Base-by-base conservation (phyloP, 176 grass and related monocot species). In the Rhynchospora tenuis region DNA sequence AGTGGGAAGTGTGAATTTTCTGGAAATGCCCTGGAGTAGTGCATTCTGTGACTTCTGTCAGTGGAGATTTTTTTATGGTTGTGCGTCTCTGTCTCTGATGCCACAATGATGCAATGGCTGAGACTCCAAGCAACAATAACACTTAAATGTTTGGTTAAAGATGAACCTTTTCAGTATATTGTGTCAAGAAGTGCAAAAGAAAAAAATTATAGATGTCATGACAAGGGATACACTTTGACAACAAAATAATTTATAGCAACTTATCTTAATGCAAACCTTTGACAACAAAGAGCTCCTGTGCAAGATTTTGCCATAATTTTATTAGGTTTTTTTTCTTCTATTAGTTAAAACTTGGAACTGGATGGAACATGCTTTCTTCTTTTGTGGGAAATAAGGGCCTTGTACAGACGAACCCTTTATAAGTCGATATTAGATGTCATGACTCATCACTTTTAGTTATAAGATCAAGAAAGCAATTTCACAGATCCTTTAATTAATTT, bases 81-180 rank as follows among this genome's bases (percentile, higher is more conserved):
- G 66, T 81, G 31, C 31, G 47, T 61, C 51, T 51, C 63, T 60
- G 52, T 80, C 52, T 52, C 82, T 79, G 78, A 17, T 44, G 67
- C n/a, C n/a, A 7, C 47, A 85, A 43, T 75, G 68, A 77, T 10
- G 26, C 47, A 75, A 84, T 93, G 71, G 80, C 89, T 83, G 66
- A 0, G 2, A 47, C 47, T 85, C 84, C 89, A 91, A 87, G 89
- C 84, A 89, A 93, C 55, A 57, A 28, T 80, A 23, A 58, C 28
- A 51, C 13, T 81, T 65, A 9, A 45, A 15, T 74, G 90, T 80
- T 44, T 56, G 51, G 83, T 57, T 57, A 69, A 86, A 7, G 38
- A 59, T 29, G 81, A 85, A 83, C 84, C 61, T 20, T 73, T 44
- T 26, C 66, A 27, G 77, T 52, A 50, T 59, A 73, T 65, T 83